These are phyloP conservation scores for Lolium perenne DNA, from an alignment of 176 grass and related monocot species.

Conservation along the genomic window DNA sequence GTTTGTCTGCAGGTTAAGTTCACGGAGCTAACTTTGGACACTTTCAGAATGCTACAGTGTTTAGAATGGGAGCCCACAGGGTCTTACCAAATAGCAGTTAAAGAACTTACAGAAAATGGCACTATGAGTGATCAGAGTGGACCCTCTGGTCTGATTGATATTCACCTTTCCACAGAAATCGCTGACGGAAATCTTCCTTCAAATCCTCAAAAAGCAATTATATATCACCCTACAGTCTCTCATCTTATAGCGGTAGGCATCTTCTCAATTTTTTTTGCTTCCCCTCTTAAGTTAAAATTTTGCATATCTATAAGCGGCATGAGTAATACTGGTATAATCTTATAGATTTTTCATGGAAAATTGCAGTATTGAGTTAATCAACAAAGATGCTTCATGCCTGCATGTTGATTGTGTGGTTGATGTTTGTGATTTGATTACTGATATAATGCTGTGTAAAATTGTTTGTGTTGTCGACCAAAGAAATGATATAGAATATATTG, in stretches of 20 bases:
- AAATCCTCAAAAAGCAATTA: slow-evolving; percentile 91
- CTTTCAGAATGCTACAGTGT: slow-evolving; percentile 92
- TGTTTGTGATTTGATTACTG: slow-evolving; percentile 21
- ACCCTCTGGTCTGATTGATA: slow-evolving; percentile 91
- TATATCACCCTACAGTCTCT: slow-evolving; percentile 86
- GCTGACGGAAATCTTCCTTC: slow-evolving; percentile 83
- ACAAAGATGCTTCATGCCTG: neutral
- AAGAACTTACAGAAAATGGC: slow-evolving; percentile 93
- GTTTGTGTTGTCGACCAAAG: neutral
- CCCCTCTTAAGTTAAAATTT: slow-evolving; percentile 28
- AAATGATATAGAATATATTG: neutral
- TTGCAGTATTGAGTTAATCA: slow-evolving; percentile 5
- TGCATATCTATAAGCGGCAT: slow-evolving; percentile 6
- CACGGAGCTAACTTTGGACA: slow-evolving; percentile 92
- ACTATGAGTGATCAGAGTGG: slow-evolving; percentile 87
- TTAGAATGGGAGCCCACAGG: slow-evolving; percentile 96
- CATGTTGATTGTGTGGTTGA: neutral
- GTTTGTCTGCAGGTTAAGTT: slow-evolving; percentile 76
- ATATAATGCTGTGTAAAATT: neutral
- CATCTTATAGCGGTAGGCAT: slow-evolving; percentile 86
- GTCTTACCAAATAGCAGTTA: slow-evolving; percentile 74
- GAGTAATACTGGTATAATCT: slow-evolving; percentile 6
- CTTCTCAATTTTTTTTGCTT: neutral
- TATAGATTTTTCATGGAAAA: neutral
- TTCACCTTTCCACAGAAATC: slow-evolving; percentile 90